These are phyloP conservation scores for Debaryomyces udenii DNA, from an alignment of 1,139 yeast genomes.

Conservation along the genomic window DNA sequence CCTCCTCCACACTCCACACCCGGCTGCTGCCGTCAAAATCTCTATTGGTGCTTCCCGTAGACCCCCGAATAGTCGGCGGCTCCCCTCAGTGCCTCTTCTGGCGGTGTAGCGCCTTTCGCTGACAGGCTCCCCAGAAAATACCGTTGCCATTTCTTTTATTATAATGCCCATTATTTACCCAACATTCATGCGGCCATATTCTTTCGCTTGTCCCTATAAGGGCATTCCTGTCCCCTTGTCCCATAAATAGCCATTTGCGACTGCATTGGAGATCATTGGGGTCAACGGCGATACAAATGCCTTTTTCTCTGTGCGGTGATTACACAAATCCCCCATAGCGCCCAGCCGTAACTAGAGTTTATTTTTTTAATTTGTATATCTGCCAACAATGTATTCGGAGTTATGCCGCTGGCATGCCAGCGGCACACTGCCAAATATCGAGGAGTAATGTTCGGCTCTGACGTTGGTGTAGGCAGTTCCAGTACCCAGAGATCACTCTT, in stretches of 20 bases:
- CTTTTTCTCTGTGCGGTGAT: conserved; percentile 2
- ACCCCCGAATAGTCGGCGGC: background rate
- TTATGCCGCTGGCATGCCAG: too few relatives aligned
- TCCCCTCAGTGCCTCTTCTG: background rate
- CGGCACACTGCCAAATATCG: too few relatives aligned
- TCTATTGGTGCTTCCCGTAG: too few relatives aligned
- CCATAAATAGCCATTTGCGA: background rate
- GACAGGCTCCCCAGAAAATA: background rate
- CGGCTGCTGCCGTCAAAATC: too few relatives aligned
- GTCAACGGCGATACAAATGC: conserved; percentile 10
- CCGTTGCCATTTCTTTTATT: too few relatives aligned
- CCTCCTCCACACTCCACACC: too few relatives aligned
- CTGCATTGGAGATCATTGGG: conserved; percentile 2
- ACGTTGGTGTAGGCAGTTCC: too few relatives aligned
- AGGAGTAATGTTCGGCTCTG: too few relatives aligned
- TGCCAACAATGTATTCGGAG: background rate
- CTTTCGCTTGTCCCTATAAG: background rate
- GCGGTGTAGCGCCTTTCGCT: background rate
- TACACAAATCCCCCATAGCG: background rate
- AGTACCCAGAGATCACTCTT: too few relatives aligned
- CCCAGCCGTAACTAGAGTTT: too few relatives aligned
- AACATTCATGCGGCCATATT: conserved; percentile 16
- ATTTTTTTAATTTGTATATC: background rate
- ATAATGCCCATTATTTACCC: background rate
- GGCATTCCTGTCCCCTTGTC: background rate